Percentiles rank a stretch among this genome's conserved stretches.
phyloP scores from a whole-genome alignment of 306 rosid genomes.

The Hylodesmum podocarpum region DNA sequence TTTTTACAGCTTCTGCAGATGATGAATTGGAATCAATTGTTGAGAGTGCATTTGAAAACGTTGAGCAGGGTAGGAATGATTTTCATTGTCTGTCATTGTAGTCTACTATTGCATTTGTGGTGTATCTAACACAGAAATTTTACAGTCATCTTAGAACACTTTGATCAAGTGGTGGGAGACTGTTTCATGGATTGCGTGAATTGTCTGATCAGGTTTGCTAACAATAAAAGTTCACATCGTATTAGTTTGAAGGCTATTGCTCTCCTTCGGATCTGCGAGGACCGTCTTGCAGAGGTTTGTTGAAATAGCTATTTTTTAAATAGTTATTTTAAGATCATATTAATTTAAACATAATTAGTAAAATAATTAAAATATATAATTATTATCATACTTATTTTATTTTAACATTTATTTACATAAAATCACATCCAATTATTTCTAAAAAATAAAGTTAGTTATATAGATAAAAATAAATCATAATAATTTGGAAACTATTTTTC shows the following conservation, averaged over 20 bases:
- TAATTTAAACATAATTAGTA: too few species aligned
- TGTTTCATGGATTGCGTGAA: constrained; percentile 99
- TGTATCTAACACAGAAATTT: constrained; percentile 50
- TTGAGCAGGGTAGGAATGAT: constrained; percentile 80
- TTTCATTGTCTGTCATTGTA: constrained; percentile 27
- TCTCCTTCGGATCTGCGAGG: constrained; percentile 96
- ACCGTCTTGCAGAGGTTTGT: constrained; percentile 99
- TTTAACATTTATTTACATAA: too few species aligned
- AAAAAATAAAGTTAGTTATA: too few species aligned
- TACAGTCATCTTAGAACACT: constrained; percentile 99
- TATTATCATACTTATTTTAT: too few species aligned
- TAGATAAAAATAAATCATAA: too few species aligned
- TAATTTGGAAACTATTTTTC: constrained; percentile 2
- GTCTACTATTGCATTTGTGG: constrained; percentile 26
- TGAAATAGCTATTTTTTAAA: too few species aligned
- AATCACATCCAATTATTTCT: too few species aligned
- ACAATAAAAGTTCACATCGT: constrained; percentile 86
- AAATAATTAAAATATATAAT: too few species aligned
- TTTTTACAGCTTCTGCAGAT: constrained; percentile 99
- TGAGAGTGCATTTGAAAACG: constrained; percentile 99
- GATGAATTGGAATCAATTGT: constrained; percentile 95
- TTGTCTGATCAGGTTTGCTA: constrained; percentile 96
- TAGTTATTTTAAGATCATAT: too few species aligned
- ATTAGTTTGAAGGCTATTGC: constrained; percentile 99
- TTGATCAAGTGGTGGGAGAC: constrained; percentile 99